Base-by-base conservation (phyloP, 345 rosid genomes). In the Gossypioides kirkii region DNA sequence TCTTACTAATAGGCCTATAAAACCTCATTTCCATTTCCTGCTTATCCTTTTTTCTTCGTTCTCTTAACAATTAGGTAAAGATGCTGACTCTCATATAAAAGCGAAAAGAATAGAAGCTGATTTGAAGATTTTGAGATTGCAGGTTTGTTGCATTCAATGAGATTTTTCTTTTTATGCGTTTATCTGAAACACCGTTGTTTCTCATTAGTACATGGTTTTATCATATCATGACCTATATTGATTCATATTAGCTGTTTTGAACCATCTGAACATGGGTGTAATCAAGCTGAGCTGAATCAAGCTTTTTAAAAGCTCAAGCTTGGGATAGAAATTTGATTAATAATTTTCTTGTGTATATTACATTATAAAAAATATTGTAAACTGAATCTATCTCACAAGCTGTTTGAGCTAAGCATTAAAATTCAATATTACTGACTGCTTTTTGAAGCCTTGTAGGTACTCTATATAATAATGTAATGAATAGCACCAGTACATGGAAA, bases 61-160 rank as follows among this genome's bases (percentile, higher is more conserved):
- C 62, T 23, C 38, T 16, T 59, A 45, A 43, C 22, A 43, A n/a
- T 6, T 41, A 50, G 45, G 25, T 74, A 86, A 82, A 76, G 81
- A 78, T 82, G 83, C 79, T 50, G 90, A 84, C 73, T 84, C 67
- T 64, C 79, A 80, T 81, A 41, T 71, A 54, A 91, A 86, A 77
- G 78, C 86, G 79, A 84, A 76, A 69, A 93, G 93, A 65, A 84
- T 92, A 47, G 97, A 95, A 75, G 97, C 97, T 76, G 99, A 92
- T 82, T 82, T 84, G 79, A 86, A 84, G 82, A 84, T 95, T 74
- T 85, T 95, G 84, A 92, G 87, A 80, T 83, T 95, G 72, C 97
- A 94, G 98, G 97, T 91, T 10, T 26, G 78, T 61, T 55, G 32
- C 3, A 36, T 70, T 53, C 32, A 26, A 52, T 32, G 36, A 49